Base-by-base conservation (phyloP, 202 grass and related monocot species). In the Panicum hallii region DNA sequence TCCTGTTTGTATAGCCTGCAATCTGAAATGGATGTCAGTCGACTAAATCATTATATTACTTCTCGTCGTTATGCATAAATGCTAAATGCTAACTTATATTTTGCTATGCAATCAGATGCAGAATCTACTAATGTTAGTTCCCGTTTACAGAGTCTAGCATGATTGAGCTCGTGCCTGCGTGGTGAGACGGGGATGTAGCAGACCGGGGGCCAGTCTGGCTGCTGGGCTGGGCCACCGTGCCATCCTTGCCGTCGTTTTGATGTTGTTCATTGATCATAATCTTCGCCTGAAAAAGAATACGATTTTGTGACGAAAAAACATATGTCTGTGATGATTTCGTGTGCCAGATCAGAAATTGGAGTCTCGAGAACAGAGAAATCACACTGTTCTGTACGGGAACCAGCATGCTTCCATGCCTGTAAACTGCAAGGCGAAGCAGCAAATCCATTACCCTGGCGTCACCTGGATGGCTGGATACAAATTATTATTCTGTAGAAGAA, bases 1-100 rank as follows among this genome's bases (percentile, higher is more conserved):
- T 82, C 43, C 13, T 48, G 65, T 48, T 82, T 61, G 50, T 63
- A 22, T 54, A 47, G 43, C 67, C 38, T 38, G 32, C 32, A 67
- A 16, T 30, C 66, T 86, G 79, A 60, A 81, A 86, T 79, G 67
- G 10, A 28, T 58, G 56, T 4, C n/a, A 61, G 57, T 61, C 22
- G 12, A 61, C 57, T 61, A 30, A 41, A 79, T 43, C 34, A 14
- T 55, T 22, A 70, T 12, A 58, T 26, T 52, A 32, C 11, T 40
- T 7, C 73, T 57, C 56, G 17, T 81, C 16, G 5, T 64, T n/a
- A 7, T 56, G 2, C 1, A 46, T 26, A 26, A 26, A 26, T 26
- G 26, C 26, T 45, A 57, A 73, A 22, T 82, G 19, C 38, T 70
- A 71, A 26, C 30, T 72, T 79, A 11, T 61, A 17, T 13, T 36